phyloP scores from a whole-genome alignment of 1,284 basidiomycete genomes.

The Trametes pubescens region DNA sequence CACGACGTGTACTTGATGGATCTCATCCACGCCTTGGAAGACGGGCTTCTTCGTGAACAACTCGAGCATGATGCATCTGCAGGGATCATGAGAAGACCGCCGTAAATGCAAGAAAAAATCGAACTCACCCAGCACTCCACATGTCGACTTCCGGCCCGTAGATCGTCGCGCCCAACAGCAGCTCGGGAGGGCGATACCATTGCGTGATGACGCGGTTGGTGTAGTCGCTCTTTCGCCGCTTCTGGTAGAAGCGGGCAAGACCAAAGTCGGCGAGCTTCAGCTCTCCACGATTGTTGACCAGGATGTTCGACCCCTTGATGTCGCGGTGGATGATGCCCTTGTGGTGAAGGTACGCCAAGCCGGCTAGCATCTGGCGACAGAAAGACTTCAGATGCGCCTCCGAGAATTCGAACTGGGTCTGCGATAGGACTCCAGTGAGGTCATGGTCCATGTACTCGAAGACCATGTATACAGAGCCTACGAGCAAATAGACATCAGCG shows the following conservation, averaged over 20 bases:
- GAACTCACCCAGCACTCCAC: slow-evolving; percentile 96
- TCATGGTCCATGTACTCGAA: slow-evolving; percentile 99
- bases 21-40: slow-evolving; percentile 97
- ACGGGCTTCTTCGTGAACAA: slow-evolving; percentile 94
- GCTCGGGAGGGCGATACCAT: slow-evolving; percentile 98
- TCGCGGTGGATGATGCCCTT: slow-evolving; percentile 97
- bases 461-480: slow-evolving; percentile 98
- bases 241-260: slow-evolving; percentile 96
- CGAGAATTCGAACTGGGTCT: slow-evolving; percentile 86
- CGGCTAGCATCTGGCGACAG: slow-evolving; percentile 93
- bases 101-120: neutral
- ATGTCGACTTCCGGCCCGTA: slow-evolving; percentile 99
- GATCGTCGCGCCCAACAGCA: slow-evolving; percentile 94
- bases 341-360: slow-evolving; percentile 93
- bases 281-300: slow-evolving; percentile 93
- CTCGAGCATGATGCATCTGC: slow-evolving; percentile 97
- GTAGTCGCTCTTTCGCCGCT: slow-evolving; percentile 90
- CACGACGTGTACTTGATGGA: slow-evolving; percentile 94
- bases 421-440: slow-evolving; percentile 93
- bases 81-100: slow-evolving; percentile 1
- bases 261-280: slow-evolving; percentile 99
- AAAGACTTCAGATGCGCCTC: slow-evolving; percentile 94
- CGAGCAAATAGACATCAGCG: slow-evolving; percentile 16
- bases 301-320: slow-evolving; percentile 98
- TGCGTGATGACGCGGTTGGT: slow-evolving; percentile 99